These are phyloP conservation scores for Phanerochaete carnosa DNA, from an alignment of 768 basidiomycete genomes.

Conservation along the genomic window DNA sequence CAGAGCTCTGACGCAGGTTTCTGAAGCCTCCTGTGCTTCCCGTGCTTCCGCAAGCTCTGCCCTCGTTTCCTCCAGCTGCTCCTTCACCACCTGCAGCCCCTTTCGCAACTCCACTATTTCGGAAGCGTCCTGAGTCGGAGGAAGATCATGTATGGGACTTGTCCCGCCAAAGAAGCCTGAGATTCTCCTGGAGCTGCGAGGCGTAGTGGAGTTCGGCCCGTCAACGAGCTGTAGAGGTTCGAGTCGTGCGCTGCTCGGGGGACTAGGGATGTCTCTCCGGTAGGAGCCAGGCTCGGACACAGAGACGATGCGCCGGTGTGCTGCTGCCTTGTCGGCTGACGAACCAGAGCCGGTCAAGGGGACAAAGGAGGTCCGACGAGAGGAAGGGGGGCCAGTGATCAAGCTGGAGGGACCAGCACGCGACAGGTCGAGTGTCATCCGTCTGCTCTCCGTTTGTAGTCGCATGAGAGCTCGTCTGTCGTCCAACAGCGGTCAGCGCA, in stretches of 20 bases:
- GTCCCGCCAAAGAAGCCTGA: conserved; percentile 55
- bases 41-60: conserved; percentile 71
- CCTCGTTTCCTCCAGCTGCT: conserved; percentile 59
- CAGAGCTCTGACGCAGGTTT: conserved; percentile 78
- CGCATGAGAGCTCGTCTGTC: conserved; percentile 81
- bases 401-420: conserved; percentile 40
- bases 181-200: conserved; percentile 32
- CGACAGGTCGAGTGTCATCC: conserved; percentile 57
- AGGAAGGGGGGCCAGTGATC: conserved; percentile 42
- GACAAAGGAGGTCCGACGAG: conserved; percentile 73
- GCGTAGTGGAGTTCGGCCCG: conserved; percentile 12
- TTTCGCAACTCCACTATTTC: conserved; percentile 59
- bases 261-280: conserved; percentile 3
- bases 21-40: conserved; percentile 86
- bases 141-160: conserved; percentile 34
- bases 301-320: conserved; percentile 72
- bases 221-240: conserved; percentile 11
- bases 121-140: conserved; percentile 14
- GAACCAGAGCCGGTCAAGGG: conserved; percentile 66
- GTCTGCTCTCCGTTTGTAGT: conserved; percentile 72
- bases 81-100: conserved; percentile 54
- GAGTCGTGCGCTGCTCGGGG: conserved; percentile 11
- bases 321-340: conserved; percentile 38
- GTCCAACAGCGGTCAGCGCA: conserved; percentile 5
- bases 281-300: conserved; percentile 56